Evolutionary conservation across 495 filamentous ascomycete genomes (phyloP), one percentile per base, ranked within the genome.

Genomic region (Penicillium angulare): DNA sequence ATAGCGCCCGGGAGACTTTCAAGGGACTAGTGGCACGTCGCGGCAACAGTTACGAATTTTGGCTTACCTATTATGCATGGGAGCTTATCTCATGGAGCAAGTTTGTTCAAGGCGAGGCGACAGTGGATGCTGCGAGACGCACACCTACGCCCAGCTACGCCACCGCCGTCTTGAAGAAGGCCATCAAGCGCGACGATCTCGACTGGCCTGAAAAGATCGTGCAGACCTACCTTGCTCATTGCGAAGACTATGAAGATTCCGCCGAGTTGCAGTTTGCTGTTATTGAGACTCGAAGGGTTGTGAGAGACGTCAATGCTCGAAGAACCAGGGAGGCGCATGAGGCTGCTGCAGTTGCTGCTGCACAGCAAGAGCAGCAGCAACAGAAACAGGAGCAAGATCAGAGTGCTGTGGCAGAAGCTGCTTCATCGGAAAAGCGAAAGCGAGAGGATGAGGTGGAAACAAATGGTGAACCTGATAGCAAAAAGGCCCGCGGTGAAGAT

Each of bases 201-300:
- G 91, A 98, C 66, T 93, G 87, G 86, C 93, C 93, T 0, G 92
- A 96, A 65, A 88, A 87, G 61, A 78, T 97, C 33, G 77, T 96
- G 66, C 87, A 91, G 54, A 80, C 86, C 16, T 96, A 88, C 51
- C 68, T 90, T 27, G 78, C 87, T 32, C 92, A 97, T 60, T 95
- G 89, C 59, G 86, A 92, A 58, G 88, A 90, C 53, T 90, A 93
- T 56, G 90, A 93, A 61, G 78, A 82, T 40, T 81, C 86, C 5
- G 79, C 86, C 32, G 84, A 86, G 24, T 72, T 95, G 6, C 82
- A 87, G 52, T 71, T 79, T 44, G 88, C 88, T 16, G 72, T 87
- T 9, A 79, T 89, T 43, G 81, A 82, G 24, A 83, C 86, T 18
- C 80, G 86, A 46, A 84, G 84, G 57, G 76, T 77, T n/a, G 78